Evolutionary conservation across 2,329 filamentous ascomycete genomes (phyloP).

Genomic region (Curvularia lunata): DNA sequence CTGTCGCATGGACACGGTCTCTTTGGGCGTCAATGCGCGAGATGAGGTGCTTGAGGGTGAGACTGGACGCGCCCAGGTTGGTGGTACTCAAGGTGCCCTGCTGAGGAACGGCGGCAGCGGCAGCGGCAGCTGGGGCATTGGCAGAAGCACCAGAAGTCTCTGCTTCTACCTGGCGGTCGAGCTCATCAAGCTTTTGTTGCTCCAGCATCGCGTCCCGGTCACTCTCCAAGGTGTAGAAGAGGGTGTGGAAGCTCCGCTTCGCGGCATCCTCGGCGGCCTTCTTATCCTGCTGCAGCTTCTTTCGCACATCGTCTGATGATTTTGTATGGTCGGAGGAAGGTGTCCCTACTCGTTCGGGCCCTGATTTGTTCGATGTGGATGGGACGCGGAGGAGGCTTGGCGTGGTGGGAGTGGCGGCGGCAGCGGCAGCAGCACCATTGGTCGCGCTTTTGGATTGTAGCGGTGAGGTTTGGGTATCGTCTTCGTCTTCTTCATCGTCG

Average conservation of each 20-base stretch:
- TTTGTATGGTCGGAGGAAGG: slow-evolving; percentile 66
- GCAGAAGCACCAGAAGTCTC: slow-evolving; percentile 77
- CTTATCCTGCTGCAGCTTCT: slow-evolving; percentile 90
- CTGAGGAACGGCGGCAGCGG: slow-evolving; percentile 62
- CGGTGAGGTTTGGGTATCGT: slow-evolving; percentile 53
- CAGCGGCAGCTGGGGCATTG: slow-evolving; percentile 58
- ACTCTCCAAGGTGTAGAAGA: slow-evolving; percentile 95
- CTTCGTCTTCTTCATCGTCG: slow-evolving; percentile 61
- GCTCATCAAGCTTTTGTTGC: slow-evolving; percentile 94
- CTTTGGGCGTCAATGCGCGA: slow-evolving; percentile 93
- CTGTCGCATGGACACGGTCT: slow-evolving; percentile 86
- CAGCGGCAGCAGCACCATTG: slow-evolving; percentile 60
- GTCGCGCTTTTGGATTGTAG: slow-evolving; percentile 61
- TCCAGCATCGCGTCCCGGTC: slow-evolving; percentile 96
- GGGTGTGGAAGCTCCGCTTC: slow-evolving; percentile 86
- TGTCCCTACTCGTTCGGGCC: slow-evolving; percentile 64
- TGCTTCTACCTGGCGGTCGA: slow-evolving; percentile 92
- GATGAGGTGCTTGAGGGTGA: slow-evolving; percentile 96
- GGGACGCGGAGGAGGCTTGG: slow-evolving; percentile 69
- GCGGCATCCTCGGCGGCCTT: slow-evolving; percentile 89
- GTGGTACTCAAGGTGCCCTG: slow-evolving; percentile 91
- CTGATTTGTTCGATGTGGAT: slow-evolving; percentile 68
- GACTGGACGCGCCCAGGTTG: slow-evolving; percentile 92
- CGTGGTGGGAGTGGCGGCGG: slow-evolving; percentile 64
- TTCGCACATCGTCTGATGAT: slow-evolving; percentile 84